Percentiles rank a stretch among this genome's conserved stretches.
These are phyloP conservation scores for Nicotiana benthamiana DNA, from an alignment of 257 asterid species.

Conservation along the genomic window DNA sequence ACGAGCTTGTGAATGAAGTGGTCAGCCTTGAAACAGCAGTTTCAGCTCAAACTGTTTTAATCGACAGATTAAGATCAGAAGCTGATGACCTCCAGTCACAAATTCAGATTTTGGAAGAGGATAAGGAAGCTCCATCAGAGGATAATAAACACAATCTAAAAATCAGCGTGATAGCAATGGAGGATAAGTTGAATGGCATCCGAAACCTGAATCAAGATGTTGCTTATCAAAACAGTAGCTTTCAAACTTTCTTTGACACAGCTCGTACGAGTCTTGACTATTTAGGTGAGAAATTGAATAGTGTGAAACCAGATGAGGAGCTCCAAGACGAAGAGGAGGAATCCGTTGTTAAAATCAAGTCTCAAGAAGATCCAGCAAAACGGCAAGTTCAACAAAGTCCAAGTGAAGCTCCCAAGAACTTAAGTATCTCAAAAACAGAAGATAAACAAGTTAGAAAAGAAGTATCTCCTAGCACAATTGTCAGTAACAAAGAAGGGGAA, in stretches of 20 bases:
- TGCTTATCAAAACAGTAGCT: conserved; percentile 43
- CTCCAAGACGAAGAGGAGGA: conserved; percentile 28
- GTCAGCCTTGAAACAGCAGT: conserved; percentile 62
- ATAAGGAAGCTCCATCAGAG: conserved; percentile 28
- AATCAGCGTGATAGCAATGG: conserved; percentile 46
- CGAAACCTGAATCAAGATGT: conserved; percentile 48
- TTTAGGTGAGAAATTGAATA: conserved; percentile 48
- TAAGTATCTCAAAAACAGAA: background rate
- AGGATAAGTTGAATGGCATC: conserved; percentile 45
- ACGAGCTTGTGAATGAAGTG: conserved; percentile 67
- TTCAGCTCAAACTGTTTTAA: conserved; percentile 69
- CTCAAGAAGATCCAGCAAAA: conserved; percentile 11
- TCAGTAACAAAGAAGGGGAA: conserved; percentile 16
- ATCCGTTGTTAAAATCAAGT: background rate
- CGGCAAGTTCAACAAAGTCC: background rate
- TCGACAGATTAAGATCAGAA: conserved; percentile 56
- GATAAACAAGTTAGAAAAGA: conserved; percentile 3
- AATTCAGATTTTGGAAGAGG: conserved; percentile 45
- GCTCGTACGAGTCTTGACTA: conserved; percentile 49
- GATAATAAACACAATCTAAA: conserved; percentile 27
- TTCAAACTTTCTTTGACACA: conserved; percentile 44
- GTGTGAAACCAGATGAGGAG: conserved; percentile 60
- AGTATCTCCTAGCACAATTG: background rate
- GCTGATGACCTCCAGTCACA: conserved; percentile 58
- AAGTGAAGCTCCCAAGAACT: background rate